Base-by-base conservation (phyloP, 2,329 filamentous ascomycete species). In the Penicillium sp. region DNA sequence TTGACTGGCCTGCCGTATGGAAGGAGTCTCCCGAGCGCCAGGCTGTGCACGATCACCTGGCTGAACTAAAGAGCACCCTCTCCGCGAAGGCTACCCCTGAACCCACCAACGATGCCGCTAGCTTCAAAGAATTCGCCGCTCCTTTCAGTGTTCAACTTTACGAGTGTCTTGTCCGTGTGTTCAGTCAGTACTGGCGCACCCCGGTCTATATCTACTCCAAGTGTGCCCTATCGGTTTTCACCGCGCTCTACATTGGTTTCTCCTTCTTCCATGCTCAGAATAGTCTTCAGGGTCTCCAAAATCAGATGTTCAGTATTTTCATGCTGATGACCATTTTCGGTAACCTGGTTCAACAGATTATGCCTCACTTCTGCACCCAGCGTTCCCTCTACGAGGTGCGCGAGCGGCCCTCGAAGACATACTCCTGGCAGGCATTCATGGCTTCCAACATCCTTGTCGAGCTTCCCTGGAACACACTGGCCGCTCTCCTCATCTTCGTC, bases 271-370 rank as follows among this genome's bases (percentile, higher is more conserved):
- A 86, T 26, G 88, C 90, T 1, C 81, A 85, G 43, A 89, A 91
- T 77, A 87, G 85, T 37, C 83, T 88, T 44, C 90, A 93, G 72
- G 91, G 91, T 62, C 80, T 96, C 5, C 90, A 93, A 75, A 96
- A 96, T 77, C 90, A 96, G 72, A 91, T 95, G 86, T 96, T 96
- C 71, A 84, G 86, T 73, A 89, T 96, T 64, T 96, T 96, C 83
- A 90, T 95, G 83, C 77, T 95, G 55, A 79, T 90, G 56, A 93
- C 88, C 44, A 86, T 96, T 70, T 96, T 96, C 70, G 89, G 89
- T 57, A 77, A 78, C 63, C 63, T 79, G 48, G 73, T 77, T 8
- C 76, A 79, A 55, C 76, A 84, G 63, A 84, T 86, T 61, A 84
- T 85, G 75, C 84, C 84, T 2, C 75, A 82, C 43, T 86, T 86